phyloP scores from a whole-genome alignment of 2,329 filamentous ascomycete species.

The Dactylellina leptospora region DNA sequence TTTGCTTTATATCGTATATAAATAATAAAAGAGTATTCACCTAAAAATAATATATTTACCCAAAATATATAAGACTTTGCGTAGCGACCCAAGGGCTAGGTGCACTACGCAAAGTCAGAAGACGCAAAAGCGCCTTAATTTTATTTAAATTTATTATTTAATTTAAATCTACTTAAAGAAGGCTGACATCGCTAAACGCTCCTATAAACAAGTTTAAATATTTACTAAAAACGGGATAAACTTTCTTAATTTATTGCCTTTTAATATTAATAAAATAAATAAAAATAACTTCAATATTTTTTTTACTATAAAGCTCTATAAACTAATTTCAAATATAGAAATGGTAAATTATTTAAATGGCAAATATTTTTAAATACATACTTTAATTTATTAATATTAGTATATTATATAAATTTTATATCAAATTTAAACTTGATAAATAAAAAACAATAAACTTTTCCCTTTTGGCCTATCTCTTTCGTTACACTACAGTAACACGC shows the following conservation, averaged over 20 bases:
- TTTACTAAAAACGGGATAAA: slow-evolving; percentile 17
- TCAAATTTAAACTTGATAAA: slow-evolving; percentile 18
- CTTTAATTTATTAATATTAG: slow-evolving; percentile 12
- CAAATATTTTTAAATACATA: slow-evolving; percentile 10
- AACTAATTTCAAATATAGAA: slow-evolving; percentile 21
- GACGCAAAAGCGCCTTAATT: not conserved
- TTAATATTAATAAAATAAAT: too few relatives aligned
- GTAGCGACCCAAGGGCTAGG: not conserved
- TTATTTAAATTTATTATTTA: slow-evolving; percentile 9
- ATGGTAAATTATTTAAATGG: slow-evolving; percentile 15
- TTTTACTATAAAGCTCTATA: slow-evolving; percentile 7
- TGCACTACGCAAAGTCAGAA: not conserved
- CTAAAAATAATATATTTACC: slow-evolving; percentile 11
- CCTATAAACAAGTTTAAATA: slow-evolving; percentile 16
- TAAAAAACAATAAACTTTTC: slow-evolving; percentile 11
- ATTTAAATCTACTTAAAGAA: slow-evolving; percentile 17
- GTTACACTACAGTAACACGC: slow-evolving; percentile 4
- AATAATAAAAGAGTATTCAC: slow-evolving; percentile 15
- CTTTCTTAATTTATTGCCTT: slow-evolving; percentile 19
- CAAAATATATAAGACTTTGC: slow-evolving; percentile 4
- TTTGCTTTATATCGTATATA: slow-evolving; percentile 10
- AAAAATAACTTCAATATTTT: slow-evolving; percentile 12
- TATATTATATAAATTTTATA: slow-evolving; percentile 15
- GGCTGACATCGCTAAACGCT: slow-evolving; percentile 16
- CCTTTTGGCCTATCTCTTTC: slow-evolving; percentile 4